These are phyloP conservation scores for Penicillium sp. DNA, from an alignment of 2,329 filamentous ascomycete species.

Conservation along the genomic window DNA sequence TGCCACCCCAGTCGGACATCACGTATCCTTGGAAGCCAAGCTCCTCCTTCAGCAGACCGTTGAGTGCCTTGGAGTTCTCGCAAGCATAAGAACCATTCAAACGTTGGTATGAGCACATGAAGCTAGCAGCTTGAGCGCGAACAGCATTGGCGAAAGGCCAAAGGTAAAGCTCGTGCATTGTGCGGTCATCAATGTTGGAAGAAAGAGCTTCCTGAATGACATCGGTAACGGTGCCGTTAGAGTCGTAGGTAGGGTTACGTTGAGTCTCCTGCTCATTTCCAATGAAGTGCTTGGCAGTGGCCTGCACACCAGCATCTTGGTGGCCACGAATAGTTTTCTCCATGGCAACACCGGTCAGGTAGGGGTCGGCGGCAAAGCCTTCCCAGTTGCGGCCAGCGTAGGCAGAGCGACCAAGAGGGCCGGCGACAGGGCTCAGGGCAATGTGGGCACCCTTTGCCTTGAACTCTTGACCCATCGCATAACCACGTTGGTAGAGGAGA, in stretches of 20 bases:
- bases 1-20: constrained; percentile 48
- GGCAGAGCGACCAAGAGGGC: constrained; percentile 46
- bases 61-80: constrained; percentile 37
- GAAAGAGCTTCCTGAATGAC: constrained; percentile 10
- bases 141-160: constrained; percentile 12
- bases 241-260: constrained; percentile 32
- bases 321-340: constrained; percentile 45
- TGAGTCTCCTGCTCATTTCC: constrained; percentile 34
- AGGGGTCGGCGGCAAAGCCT: constrained; percentile 44
- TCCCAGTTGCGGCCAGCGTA: constrained; percentile 49
- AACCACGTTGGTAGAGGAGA: constrained; percentile 55
- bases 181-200: constrained; percentile 12
- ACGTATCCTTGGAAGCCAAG: constrained; percentile 53
- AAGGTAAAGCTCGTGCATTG: constrained; percentile 14
- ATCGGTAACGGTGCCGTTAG: constrained; percentile 37
- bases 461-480: constrained; percentile 57
- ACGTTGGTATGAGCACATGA: constrained; percentile 31
- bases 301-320: constrained; percentile 47
- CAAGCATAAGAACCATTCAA: constrained; percentile 50
- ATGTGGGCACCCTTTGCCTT: constrained; percentile 41
- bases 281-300: constrained; percentile 21
- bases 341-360: constrained; percentile 43
- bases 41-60: constrained; percentile 51
- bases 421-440: constrained; percentile 43
- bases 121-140: constrained; percentile 29